Evolutionary conservation across 148 eudicot species (phyloP), one percentile per base, ranked within the genome.

Genomic region (Bassia scoparia): DNA sequence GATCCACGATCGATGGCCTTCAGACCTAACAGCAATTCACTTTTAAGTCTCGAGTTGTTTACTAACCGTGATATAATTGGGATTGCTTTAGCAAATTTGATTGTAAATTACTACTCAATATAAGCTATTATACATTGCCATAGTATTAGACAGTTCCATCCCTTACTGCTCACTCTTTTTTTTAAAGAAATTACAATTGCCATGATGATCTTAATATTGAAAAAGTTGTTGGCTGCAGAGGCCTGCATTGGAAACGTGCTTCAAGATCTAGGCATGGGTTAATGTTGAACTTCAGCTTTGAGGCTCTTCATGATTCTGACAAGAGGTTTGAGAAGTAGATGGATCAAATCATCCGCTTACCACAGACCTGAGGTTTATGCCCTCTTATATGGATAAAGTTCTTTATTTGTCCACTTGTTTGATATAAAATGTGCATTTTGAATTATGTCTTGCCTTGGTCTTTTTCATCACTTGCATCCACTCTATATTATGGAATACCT

Each of bases 231-330:
- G 33, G n/a, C 61, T 85, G 77, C 92, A 93, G 98, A 85, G 98
- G 83, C 85, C 85, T 93, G 75, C 89, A 90, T 54, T 93, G 98
- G 98, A 93, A 90, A 78, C 94, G 94, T 52, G 96, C 96, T 77
- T 93, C 98, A 66, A 89, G 90, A 80, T 80, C 81, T 63, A 84
- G 82, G 75, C 89, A 82, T 79, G 96, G 98, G 67, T 77, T 93
- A 76, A 90, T 93, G 98, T 67, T 93, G 78, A n/a, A 87, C 92
- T 64, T 90, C 94, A 83, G 94, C 98, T 24, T 89, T 93, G 60
- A 89, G 96, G 75, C 89, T 87, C 63, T 87, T 78, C 78, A 83
- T 75, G 78, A 82, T 80, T 76, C 78, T 67, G 73, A 79, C 71
- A 84, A 84, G 18, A 84, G 70, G 38, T 33, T 60, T 29, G 81